Base-by-base conservation (phyloP, 208 protist species). In the Phytomonas francai region DNA sequence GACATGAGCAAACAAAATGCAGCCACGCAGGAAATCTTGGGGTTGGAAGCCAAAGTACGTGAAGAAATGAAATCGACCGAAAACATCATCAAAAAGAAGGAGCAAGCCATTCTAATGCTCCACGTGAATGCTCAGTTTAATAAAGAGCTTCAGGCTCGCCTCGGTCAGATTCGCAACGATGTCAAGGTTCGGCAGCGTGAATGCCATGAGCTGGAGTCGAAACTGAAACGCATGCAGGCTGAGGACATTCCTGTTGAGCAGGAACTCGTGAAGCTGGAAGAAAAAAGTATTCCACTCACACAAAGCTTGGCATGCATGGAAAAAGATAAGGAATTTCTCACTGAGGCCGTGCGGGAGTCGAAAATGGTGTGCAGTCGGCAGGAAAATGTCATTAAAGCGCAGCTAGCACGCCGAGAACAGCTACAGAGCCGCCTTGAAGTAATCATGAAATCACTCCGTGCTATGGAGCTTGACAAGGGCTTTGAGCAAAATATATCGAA, bases 381-480 rank as follows among this genome's bases (percentile, higher is more conserved):
- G 73, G 86, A 97, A 65, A 81, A 78, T 49, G 81, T 94, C 16
- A 77, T 90, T 61, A 80, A 86, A 60, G 89, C 91, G 25, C 91
- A 97, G 75, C 65, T 91, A 7, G 77, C 74, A 30, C 88, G 91
- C 11, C 81, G 91, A 71, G 77, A 92, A 67, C 89, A 95, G 75
- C 79, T 97, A 51, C 85, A 95, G 73, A 66, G 68, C 31, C 88
- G 91, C 16, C 78, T 94, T 36, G 80, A 95, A 33, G 78, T 68
- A 25, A 80, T 95, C 39, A 80, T 87, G 42, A 84, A 78, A 68
- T 83, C 88, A 30, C 74, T 97, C 42, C 74, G 72, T 3, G 91
- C 93, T 60, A 89, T 97, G 84, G 85, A 84, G 54, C 66, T 97
- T 33, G 78, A 79, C 7, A 84, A 88, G 66, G 86, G 90, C 66